phyloP scores from a whole-genome alignment of 2,329 filamentous ascomycete species.

The Neospermospora avenae region DNA sequence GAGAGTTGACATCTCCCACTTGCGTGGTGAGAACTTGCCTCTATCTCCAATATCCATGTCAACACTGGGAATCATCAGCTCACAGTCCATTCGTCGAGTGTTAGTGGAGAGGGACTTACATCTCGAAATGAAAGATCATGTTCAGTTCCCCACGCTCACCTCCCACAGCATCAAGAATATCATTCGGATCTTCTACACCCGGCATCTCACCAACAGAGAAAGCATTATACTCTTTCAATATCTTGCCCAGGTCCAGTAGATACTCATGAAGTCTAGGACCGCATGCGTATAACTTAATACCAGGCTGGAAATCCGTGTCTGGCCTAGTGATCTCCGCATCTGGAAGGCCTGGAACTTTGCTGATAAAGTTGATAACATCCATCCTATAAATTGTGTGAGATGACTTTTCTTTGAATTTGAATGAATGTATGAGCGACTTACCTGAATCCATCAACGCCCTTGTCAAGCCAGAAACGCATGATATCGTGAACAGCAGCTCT shows the following conservation, averaged over 20 bases:
- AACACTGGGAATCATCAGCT: slow-evolving; percentile 37
- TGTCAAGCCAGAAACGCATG: slow-evolving; percentile 72
- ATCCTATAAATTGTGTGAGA: too few relatives aligned
- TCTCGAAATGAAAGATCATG: slow-evolving; percentile 73
- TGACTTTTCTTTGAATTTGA: too few relatives aligned
- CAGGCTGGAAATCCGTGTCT: slow-evolving; percentile 47
- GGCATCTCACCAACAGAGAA: slow-evolving; percentile 52
- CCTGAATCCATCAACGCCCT: slow-evolving; percentile 52
- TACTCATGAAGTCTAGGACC: slow-evolving; percentile 58
- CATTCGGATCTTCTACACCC: slow-evolving; percentile 43
- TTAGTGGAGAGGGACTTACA: slow-evolving; percentile 39
- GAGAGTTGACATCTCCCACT: slow-evolving; percentile 37
- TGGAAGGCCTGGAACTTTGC: slow-evolving; percentile 55
- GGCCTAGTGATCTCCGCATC: slow-evolving; percentile 44
- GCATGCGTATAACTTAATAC: slow-evolving; percentile 49
- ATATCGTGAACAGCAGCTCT: slow-evolving; percentile 66
- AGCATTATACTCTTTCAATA: slow-evolving; percentile 46
- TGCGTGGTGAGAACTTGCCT: slow-evolving; percentile 46
- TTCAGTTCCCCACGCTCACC: slow-evolving; percentile 57
- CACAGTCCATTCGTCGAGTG: not conserved
- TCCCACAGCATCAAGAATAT: slow-evolving; percentile 52
- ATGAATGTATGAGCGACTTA: too few relatives aligned
- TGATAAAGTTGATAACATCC: slow-evolving; percentile 67
- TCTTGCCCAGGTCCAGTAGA: slow-evolving; percentile 44
- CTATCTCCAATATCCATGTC: slow-evolving; percentile 46